phyloP scores from a whole-genome alignment of 331 rosid species.

The Erythrophleum ivorense region DNA sequence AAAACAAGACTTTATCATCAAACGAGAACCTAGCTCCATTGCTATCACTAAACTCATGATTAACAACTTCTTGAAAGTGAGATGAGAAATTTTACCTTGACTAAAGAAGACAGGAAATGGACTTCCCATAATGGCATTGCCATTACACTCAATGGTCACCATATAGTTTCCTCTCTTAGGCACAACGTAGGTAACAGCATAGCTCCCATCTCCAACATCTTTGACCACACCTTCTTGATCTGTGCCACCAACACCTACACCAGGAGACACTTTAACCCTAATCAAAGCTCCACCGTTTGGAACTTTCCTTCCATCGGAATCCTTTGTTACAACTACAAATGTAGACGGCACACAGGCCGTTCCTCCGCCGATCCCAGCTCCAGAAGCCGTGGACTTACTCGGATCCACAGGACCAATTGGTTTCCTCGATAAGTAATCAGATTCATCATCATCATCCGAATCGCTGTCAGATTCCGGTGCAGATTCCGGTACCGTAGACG shows the following conservation, averaged over 20 bases:
- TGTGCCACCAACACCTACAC: slow-evolving; percentile 87
- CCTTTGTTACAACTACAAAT: slow-evolving; percentile 74
- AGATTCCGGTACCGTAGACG: slow-evolving; percentile 51
- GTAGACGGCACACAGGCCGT: slow-evolving; percentile 78
- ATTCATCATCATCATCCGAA: slow-evolving; percentile 74
- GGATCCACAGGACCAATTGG: slow-evolving; percentile 90
- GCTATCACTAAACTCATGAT: slow-evolving; percentile 37
- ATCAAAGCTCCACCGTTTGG: slow-evolving; percentile 69
- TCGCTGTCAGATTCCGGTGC: slow-evolving; percentile 81
- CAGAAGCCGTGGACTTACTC: slow-evolving; percentile 72
- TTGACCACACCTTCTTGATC: slow-evolving; percentile 90
- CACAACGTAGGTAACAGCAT: slow-evolving; percentile 85
- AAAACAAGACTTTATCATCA: too few relatives aligned
- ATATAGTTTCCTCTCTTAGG: slow-evolving; percentile 94
- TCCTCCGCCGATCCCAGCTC: slow-evolving; percentile 85
- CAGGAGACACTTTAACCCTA: slow-evolving; percentile 74
- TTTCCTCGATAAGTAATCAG: slow-evolving; percentile 72
- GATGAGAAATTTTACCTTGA: slow-evolving; percentile 78
- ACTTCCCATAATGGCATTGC: slow-evolving; percentile 89
- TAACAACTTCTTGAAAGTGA: background rate
- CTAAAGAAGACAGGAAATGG: slow-evolving; percentile 96
- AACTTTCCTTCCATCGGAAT: slow-evolving; percentile 81
- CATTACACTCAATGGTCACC: slow-evolving; percentile 84
- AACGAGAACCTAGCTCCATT: too few relatives aligned
- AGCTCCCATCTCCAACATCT: slow-evolving; percentile 88